A percentile compares a stretch with the other conserved stretches of the same genome.
These are phyloP conservation scores for Aspergillus tubingensis DNA, from an alignment of 2,329 filamentous ascomycete species.

Conservation along the genomic window DNA sequence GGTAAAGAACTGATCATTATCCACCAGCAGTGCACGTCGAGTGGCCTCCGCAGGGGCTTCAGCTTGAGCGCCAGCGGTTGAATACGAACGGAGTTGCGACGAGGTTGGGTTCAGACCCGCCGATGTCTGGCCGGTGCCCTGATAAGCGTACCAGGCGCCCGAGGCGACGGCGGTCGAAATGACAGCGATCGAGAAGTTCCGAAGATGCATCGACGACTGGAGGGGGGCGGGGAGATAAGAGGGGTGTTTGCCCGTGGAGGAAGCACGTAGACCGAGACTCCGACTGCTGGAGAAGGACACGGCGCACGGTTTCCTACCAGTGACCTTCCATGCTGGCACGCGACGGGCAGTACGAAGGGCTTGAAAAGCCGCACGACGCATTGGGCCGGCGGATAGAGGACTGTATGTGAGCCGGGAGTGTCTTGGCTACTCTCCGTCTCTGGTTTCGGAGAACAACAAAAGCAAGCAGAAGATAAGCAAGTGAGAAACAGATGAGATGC, in stretches of 20 bases:
- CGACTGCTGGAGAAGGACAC: slow-evolving; percentile 42
- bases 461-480: neutral
- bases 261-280: slow-evolving; percentile 39
- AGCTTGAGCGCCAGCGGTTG: slow-evolving; percentile 33
- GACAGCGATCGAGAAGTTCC: slow-evolving; percentile 51
- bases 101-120: slow-evolving; percentile 26
- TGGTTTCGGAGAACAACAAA: slow-evolving; percentile 8
- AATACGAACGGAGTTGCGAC: slow-evolving; percentile 28
- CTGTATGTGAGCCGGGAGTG: slow-evolving; percentile 11
- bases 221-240: slow-evolving; percentile 38
- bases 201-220: slow-evolving; percentile 52
- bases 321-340: slow-evolving; percentile 46
- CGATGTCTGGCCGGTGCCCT: slow-evolving; percentile 36
- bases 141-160: slow-evolving; percentile 53
- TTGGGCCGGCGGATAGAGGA: slow-evolving; percentile 31
- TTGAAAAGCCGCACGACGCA: slow-evolving; percentile 52
- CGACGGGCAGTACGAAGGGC: slow-evolving; percentile 51
- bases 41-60: slow-evolving; percentile 56
- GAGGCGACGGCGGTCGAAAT: slow-evolving; percentile 51
- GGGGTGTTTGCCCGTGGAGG: slow-evolving; percentile 37
- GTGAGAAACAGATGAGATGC: neutral
- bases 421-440: slow-evolving; percentile 11
- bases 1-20: slow-evolving; percentile 86
- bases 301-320: slow-evolving; percentile 37
- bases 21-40: slow-evolving; percentile 75